phyloP scores from a whole-genome alignment of 768 basidiomycete genomes.

The Hirschioporus abietinus region DNA sequence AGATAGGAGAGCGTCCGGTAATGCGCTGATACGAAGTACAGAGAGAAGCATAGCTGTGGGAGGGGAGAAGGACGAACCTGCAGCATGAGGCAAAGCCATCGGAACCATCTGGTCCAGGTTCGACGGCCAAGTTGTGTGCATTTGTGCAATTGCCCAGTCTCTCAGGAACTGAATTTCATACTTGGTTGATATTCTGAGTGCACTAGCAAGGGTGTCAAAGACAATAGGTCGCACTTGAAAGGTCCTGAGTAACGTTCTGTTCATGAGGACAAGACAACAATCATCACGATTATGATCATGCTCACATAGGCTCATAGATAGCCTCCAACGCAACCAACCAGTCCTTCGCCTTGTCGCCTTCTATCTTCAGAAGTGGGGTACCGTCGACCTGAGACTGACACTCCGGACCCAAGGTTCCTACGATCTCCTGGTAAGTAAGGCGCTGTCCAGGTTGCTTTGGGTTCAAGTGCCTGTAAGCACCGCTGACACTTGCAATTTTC shows the following conservation, averaged over 20 bases:
- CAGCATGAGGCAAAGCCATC: conserved; percentile 24
- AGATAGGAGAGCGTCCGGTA: background rate
- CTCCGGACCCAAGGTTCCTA: conserved; percentile 28
- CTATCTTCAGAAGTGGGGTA: conserved; percentile 25
- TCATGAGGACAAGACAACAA: background rate
- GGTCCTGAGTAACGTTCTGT: conserved; percentile 13
- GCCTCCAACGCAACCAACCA: conserved; percentile 26
- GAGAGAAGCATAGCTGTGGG: background rate
- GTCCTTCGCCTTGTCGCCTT: conserved; percentile 21
- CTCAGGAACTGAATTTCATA: conserved; percentile 29
- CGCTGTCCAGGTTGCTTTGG: background rate
- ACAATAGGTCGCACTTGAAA: conserved; percentile 19
- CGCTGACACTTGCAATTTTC: conserved; percentile 11
- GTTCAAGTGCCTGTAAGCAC: conserved; percentile 13
- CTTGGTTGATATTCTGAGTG: conserved; percentile 31
- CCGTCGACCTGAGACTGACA: conserved; percentile 26
- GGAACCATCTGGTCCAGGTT: conserved; percentile 23
- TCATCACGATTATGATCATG: background rate
- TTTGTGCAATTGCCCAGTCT: conserved; percentile 19
- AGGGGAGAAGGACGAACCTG: conserved; percentile 20
- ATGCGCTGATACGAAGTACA: too few relatives aligned
- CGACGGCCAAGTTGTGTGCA: conserved; percentile 26
- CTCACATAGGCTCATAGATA: conserved; percentile 31
- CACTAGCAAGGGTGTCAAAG: conserved; percentile 23
- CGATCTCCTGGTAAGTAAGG: conserved; percentile 30